A percentile compares a stretch with the other conserved stretches of the same genome.
Evolutionary conservation across 2,329 filamentous ascomycete species (phyloP).

Genomic region (Orbilia brochopaga): DNA sequence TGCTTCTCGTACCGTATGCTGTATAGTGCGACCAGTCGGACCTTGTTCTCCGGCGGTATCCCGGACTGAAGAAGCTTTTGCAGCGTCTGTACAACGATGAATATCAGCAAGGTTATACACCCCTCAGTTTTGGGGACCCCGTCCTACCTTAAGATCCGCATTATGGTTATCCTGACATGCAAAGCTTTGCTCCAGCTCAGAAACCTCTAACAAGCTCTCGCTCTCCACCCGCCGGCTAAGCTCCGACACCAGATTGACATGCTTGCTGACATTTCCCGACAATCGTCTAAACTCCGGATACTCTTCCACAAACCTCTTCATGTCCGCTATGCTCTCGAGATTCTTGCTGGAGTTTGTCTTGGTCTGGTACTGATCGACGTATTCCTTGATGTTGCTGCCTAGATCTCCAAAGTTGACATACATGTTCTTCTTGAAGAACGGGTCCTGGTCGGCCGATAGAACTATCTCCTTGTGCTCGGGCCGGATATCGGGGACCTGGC

Average conservation of each 20-base stretch:
- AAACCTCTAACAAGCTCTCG: conserved; percentile 90
- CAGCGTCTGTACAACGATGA: conserved; percentile 66
- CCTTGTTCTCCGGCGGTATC: conserved; percentile 80
- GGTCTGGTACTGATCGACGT: conserved; percentile 96
- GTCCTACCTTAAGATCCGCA: conserved; percentile 79
- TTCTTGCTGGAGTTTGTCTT: conserved; percentile 97
- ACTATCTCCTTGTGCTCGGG: conserved; percentile 90
- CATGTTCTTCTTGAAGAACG: conserved; percentile 91
- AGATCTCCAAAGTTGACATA: conserved; percentile 74
- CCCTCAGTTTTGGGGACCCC: too few species aligned
- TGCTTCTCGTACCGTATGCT: conserved; percentile 89
- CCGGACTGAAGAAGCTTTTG: conserved; percentile 84
- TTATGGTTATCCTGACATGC: conserved; percentile 96
- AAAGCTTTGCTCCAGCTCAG: conserved; percentile 93
- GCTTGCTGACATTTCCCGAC: conserved; percentile 97
- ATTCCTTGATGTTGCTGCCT: conserved; percentile 75
- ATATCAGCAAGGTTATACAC: neutral
- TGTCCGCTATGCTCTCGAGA: conserved; percentile 95
- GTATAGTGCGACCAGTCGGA: conserved; percentile 91
- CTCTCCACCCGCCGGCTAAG: conserved; percentile 84
- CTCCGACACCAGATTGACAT: conserved; percentile 93
- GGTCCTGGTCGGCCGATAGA: conserved; percentile 93
- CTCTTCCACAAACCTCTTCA: conserved; percentile 99
- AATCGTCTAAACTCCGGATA: conserved; percentile 97
- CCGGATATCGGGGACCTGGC: conserved; percentile 79